Percentiles rank a stretch among this genome's conserved stretches.
phyloP scores from a whole-genome alignment of 2,329 filamentous ascomycete species.

The Colletotrichum horii region DNA sequence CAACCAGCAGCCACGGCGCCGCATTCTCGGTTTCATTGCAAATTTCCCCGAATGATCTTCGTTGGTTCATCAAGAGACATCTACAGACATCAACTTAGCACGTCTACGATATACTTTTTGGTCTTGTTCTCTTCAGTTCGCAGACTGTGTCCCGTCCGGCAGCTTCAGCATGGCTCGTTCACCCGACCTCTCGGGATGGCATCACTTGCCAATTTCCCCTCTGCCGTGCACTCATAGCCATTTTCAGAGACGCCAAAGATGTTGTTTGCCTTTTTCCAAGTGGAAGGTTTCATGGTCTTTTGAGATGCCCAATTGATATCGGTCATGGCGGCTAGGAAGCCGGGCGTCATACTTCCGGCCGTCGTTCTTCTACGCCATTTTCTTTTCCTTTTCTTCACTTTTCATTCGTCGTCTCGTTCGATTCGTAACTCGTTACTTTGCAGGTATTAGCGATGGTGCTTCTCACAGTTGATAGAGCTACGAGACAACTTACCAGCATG shows the following conservation, averaged over 20 bases:
- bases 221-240: not conserved
- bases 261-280: not conserved
- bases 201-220: not conserved
- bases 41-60: not conserved
- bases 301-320: no score
- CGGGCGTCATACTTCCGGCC: no score
- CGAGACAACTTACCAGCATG: not conserved
- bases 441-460: not conserved
- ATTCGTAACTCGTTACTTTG: not conserved
- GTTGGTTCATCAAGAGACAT: not conserved
- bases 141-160: not conserved
- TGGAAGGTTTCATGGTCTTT: not conserved
- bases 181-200: not conserved
- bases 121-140: rapidly evolving
- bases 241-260: not conserved
- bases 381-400: not conserved
- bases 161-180: not conserved
- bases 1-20: not conserved
- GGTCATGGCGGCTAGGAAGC: no score
- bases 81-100: not conserved
- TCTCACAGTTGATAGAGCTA: not conserved
- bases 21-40: not conserved
- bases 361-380: not conserved
- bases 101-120: not conserved
- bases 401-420: not conserved